Percentiles rank a stretch among this genome's conserved stretches.
Evolutionary conservation across 148 eudicot species (phyloP).

Genomic region (Nepenthes gracilis): DNA sequence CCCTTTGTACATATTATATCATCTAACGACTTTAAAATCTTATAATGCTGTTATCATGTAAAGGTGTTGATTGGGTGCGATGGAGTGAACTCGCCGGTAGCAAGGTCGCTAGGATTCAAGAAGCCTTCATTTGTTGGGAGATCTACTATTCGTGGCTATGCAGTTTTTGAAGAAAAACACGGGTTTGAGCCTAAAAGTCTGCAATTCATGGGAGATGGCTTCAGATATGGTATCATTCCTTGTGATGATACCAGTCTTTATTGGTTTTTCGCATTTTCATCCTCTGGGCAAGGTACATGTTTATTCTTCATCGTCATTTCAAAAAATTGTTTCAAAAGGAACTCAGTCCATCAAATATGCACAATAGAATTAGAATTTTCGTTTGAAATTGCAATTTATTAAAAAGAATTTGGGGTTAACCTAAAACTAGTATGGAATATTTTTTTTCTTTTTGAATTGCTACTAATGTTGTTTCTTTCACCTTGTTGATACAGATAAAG

Average conservation of each 20-base stretch:
- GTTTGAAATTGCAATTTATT: too few species aligned
- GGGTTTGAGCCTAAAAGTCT: conserved; percentile 6
- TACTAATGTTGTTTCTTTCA: too few species aligned
- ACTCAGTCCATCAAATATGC: too few species aligned
- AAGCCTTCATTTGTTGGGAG: conserved; percentile 3
- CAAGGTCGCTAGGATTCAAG: conserved; percentile 12
- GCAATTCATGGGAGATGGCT: conserved; percentile 4
- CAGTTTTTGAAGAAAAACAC: conserved; percentile 6
- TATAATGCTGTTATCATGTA: too few species aligned
- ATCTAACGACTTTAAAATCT: too few species aligned
- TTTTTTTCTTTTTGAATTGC: too few species aligned
- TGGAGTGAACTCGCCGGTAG: conserved; percentile 18
- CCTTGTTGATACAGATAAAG: too few species aligned
- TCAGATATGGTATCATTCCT: conserved; percentile 10
- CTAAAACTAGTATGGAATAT: too few species aligned
- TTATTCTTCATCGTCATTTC: neutral
- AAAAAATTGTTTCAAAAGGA: neutral
- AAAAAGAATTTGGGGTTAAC: too few species aligned
- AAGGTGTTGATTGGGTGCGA: conserved; percentile 19
- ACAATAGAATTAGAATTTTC: too few species aligned
- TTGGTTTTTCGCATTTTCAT: conserved; percentile 3
- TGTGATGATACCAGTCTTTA: conserved; percentile 7
- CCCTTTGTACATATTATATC: too few species aligned
- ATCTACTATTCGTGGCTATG: conserved; percentile 6
- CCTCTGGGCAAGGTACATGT: neutral